phyloP scores from a whole-genome alignment of 2,329 filamentous ascomycete genomes.

The Ceratocystis cacaofunesta region DNA sequence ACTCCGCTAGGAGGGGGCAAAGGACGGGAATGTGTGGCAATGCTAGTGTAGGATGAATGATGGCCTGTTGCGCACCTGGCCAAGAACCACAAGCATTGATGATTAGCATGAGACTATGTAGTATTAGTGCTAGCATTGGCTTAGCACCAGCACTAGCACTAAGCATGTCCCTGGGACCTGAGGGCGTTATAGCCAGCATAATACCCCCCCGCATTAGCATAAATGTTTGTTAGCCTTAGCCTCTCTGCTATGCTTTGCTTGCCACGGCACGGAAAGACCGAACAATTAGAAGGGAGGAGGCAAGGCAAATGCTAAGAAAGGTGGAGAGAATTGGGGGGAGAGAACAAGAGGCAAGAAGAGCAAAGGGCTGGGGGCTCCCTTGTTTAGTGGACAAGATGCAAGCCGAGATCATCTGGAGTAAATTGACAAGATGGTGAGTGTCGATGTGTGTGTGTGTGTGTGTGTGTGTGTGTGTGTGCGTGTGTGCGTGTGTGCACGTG shows the following conservation, averaged over 20 bases:
- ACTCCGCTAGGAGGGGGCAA: too few relatives aligned
- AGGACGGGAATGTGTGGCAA: too few relatives aligned
- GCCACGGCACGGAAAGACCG: slow-evolving; percentile 1
- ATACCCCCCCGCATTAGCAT: background rate
- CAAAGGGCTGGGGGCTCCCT: background rate
- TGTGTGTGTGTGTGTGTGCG: background rate
- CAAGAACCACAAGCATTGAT: background rate
- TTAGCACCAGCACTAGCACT: background rate
- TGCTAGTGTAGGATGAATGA: too few relatives aligned
- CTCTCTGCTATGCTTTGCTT: too few relatives aligned
- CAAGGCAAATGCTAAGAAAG: background rate
- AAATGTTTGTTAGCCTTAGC: background rate
- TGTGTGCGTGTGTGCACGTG: background rate
- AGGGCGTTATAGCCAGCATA: background rate
- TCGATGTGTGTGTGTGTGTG: background rate
- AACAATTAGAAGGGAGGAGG: slow-evolving; percentile 1
- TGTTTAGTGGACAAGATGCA: background rate
- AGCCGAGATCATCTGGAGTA: too few relatives aligned
- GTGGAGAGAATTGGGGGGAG: background rate
- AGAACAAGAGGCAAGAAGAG: background rate
- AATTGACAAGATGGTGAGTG: background rate
- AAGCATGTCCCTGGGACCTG: background rate
- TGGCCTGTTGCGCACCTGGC: too few relatives aligned
- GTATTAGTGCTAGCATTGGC: background rate
- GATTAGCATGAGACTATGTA: background rate